Percentiles rank a stretch among this genome's conserved stretches.
Evolutionary conservation across 164 flowering plant species (phyloP).

Genomic region (Tetrastigma voinierianum): DNA sequence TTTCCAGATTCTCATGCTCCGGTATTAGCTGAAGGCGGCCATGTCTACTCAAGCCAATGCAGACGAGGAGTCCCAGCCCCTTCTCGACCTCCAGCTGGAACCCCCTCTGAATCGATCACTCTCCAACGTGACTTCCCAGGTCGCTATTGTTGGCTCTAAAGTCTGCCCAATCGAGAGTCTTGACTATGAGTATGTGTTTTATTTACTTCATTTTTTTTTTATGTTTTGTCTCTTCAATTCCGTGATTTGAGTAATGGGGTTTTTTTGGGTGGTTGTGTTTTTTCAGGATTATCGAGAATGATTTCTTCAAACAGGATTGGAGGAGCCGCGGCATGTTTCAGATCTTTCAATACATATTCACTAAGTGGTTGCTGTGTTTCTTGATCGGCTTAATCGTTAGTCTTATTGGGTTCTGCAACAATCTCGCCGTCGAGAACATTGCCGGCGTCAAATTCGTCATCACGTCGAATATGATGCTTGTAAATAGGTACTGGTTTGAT

Average conservation of each 20-base stretch:
- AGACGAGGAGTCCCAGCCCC: slow-evolving; percentile 19
- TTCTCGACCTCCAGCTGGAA: slow-evolving; percentile 11
- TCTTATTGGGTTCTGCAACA: slow-evolving; percentile 60
- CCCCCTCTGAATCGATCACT: slow-evolving; percentile 23
- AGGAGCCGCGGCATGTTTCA: slow-evolving; percentile 45
- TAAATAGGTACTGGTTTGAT: slow-evolving; percentile 32
- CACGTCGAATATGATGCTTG: slow-evolving; percentile 74
- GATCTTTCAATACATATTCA: slow-evolving; percentile 61
- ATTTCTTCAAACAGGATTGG: slow-evolving; percentile 87
- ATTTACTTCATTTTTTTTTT: not conserved
- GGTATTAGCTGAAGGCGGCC: no score
- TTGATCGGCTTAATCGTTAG: slow-evolving; percentile 56
- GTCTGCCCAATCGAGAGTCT: slow-evolving; percentile 85
- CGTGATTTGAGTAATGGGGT: not conserved
- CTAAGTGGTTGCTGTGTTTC: slow-evolving; percentile 79
- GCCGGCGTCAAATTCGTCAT: slow-evolving; percentile 79
- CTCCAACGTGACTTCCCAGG: slow-evolving; percentile 63
- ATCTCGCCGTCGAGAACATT: slow-evolving; percentile 79
- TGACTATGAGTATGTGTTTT: slow-evolving; percentile 66
- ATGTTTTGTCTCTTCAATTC: not conserved
- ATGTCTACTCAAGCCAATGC: not conserved
- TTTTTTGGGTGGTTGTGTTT: not conserved
- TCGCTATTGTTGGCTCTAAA: slow-evolving; percentile 74
- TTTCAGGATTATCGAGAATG: slow-evolving; percentile 74
- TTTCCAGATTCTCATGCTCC: no score